Evolutionary conservation across 108 stramenopile genomes (phyloP), one percentile per base, ranked within the genome.

Genomic region (Stephanodiscus minutulus): DNA sequence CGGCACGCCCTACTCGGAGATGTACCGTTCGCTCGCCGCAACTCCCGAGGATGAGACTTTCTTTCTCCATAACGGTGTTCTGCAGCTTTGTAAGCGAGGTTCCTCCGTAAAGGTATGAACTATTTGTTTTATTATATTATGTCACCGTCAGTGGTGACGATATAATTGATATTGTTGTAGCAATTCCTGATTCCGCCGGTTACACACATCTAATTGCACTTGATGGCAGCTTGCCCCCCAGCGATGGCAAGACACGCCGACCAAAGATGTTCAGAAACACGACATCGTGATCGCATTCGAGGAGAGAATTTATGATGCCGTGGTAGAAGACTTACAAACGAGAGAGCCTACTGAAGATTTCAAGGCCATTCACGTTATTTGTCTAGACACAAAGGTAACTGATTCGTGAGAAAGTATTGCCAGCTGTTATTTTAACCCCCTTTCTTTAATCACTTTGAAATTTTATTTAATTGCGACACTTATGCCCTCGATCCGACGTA

Each of bases 251-350:
- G 95, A 96, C 63, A 87, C 76, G 59, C 69, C 87, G 1, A 79
- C 88, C 1, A 61, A 74, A 13, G 80, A 71, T 24, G 64, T 93
- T 37, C 66, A 82, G 20, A 70, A 85, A 24, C 95, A 96, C 67
- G 90, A 93, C 68, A 91, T 96, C 48, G 91, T 92, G 13, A 92
- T 96, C 70, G 88, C 89, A 18, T 96, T 96, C 71, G 95, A 96
- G 67, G 95, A 96, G 71, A 81, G 95, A 64, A 96, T 96, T 56
- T 96, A 87, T 77, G 95, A 96, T 79, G 95, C 95, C 12, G 95
- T 96, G 18, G 75, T 96, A 15, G 95, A 96, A 57, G 95, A 96
- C 77, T 86, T 96, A 60, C 95, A 96, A 82, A 79, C 87, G 6
- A 80, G 95, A 74, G 92, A 96, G 71, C 92, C 92, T 11, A 93